Base-by-base conservation (phyloP, 371 early-diverging fungal species). In the Mortierella sp. region DNA sequence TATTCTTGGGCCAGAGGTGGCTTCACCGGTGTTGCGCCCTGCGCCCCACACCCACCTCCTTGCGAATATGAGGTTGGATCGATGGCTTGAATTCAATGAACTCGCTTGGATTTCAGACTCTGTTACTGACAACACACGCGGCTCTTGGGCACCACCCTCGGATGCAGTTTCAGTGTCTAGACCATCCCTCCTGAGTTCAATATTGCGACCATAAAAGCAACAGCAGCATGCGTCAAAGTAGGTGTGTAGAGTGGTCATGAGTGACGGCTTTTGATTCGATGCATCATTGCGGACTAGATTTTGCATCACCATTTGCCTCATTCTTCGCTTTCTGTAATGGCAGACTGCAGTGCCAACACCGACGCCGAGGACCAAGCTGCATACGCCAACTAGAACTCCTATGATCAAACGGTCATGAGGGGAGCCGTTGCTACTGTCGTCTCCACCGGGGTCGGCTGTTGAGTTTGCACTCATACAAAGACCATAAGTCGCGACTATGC, bases 401-500 rank as follows among this genome's bases (percentile, higher is more conserved):
- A 70, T 26, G n/a, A 76, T 12, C 24, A 70, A 45, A 8, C 40
- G 43, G 2, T 76, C 76, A 22, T 63, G 54, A 11, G 35, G 14
- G 26, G 37, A 35, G 10, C 32, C 37, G 30, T 54, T 58, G 10
- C 26, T 28, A 12, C 4, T 0, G 18, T 47, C 67, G 12, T 22
- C 58, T 8, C 49, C 63, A n/a, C 47, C 37, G 4, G 70, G 57
- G n/a, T 58, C 39, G 1, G 12, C 26, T 5, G 57, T 54, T 10
- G 66, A 64, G 52, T 66, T 57, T 3, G 76, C 54, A 47, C 37
- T 69, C 62, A 61, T 62, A 26, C 76, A 76, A 14, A 76, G 16
- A 12, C 76, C 76, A 37, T 66, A 76, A 14, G 24, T n/a, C 0
- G 35, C 24, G 12, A 35, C 11, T 2, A 14, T 18, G 22, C 28